Evolutionary conservation across 306 rosid species (phyloP).

Genomic region (Cicer pinnatifidum): DNA sequence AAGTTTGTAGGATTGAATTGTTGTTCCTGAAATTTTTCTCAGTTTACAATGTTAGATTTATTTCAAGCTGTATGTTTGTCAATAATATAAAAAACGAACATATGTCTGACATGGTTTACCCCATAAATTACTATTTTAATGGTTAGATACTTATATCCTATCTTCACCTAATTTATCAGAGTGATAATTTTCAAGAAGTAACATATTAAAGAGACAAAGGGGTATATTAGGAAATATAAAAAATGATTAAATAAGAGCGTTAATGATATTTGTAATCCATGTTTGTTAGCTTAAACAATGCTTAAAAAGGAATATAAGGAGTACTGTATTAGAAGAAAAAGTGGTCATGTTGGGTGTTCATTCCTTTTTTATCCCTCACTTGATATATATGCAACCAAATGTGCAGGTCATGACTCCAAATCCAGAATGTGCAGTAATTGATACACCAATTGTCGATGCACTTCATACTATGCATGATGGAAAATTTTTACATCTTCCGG

Average conservation of each 20-base stretch:
- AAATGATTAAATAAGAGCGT: not conserved
- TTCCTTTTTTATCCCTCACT: slow-evolving; percentile 29
- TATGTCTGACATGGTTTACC: too few relatives aligned
- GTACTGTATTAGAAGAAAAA: slow-evolving; percentile 10
- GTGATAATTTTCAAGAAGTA: not conserved
- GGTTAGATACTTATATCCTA: not conserved
- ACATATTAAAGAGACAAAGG: not conserved
- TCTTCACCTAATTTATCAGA: slow-evolving; percentile 7
- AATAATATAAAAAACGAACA: too few relatives aligned
- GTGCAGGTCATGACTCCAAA: slow-evolving; percentile 95
- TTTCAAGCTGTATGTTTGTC: too few relatives aligned
- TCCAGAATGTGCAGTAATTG: slow-evolving; percentile 85
- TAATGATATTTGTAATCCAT: not conserved
- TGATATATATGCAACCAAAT: slow-evolving; percentile 43
- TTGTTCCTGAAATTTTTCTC: too few relatives aligned
- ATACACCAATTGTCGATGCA: slow-evolving; percentile 95
- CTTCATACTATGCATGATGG: slow-evolving; percentile 98
- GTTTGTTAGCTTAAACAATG: not conserved
- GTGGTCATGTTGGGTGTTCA: slow-evolving; percentile 29
- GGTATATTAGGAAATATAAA: not conserved
- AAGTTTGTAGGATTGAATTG: too few relatives aligned
- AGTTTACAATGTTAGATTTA: too few relatives aligned
- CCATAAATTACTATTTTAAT: not conserved
- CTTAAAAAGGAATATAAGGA: slow-evolving; percentile 7
- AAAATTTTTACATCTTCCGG: slow-evolving; percentile 94